A percentile compares a stretch with the other conserved stretches of the same genome.
These are phyloP conservation scores for Aureobasidium subglaciale DNA, from an alignment of 2,329 filamentous ascomycete species.

Conservation along the genomic window DNA sequence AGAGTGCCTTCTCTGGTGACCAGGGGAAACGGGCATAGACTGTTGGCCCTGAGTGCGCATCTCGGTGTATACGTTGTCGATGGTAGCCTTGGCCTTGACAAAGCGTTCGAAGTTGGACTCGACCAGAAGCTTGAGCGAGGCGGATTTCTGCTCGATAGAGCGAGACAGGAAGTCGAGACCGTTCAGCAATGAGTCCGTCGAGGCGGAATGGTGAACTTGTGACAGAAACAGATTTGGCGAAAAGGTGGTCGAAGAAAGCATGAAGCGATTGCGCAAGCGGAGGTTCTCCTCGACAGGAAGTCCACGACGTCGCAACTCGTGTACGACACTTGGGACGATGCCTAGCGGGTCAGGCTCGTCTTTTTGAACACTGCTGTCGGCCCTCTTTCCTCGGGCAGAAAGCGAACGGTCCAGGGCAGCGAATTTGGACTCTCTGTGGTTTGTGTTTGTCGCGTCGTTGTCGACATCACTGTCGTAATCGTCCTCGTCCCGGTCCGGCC, in stretches of 20 bases:
- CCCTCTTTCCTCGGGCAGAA: slow-evolving; percentile 56
- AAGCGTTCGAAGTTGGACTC: slow-evolving; percentile 98
- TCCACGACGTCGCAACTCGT: slow-evolving; percentile 67
- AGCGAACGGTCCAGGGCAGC: slow-evolving; percentile 70
- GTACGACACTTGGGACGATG: slow-evolving; percentile 78
- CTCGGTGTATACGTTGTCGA: slow-evolving; percentile 97
- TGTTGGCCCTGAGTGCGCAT: slow-evolving; percentile 67
- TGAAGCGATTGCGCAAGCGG: slow-evolving; percentile 71
- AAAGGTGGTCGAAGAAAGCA: slow-evolving; percentile 92
- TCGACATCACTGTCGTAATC: slow-evolving; percentile 61
- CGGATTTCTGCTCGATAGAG: slow-evolving; percentile 96
- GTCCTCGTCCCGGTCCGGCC: slow-evolving; percentile 76
- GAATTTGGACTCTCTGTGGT: slow-evolving; percentile 59
- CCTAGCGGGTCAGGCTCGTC: slow-evolving; percentile 92
- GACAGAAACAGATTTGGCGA: slow-evolving; percentile 87
- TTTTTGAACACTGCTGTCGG: slow-evolving; percentile 73
- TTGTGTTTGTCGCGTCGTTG: slow-evolving; percentile 20
- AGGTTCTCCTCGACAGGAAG: slow-evolving; percentile 76
- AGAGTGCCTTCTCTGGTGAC: slow-evolving; percentile 45
- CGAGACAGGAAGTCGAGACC: slow-evolving; percentile 80
- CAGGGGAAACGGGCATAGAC: slow-evolving; percentile 16
- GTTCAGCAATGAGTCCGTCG: slow-evolving; percentile 69
- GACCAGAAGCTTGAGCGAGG: slow-evolving; percentile 89
- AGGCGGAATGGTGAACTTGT: slow-evolving; percentile 79
- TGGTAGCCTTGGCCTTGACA: slow-evolving; percentile 92